Conservation (phyloP, 2,329 filamentous ascomycete species). For the Talaromyces sp. region DNA sequence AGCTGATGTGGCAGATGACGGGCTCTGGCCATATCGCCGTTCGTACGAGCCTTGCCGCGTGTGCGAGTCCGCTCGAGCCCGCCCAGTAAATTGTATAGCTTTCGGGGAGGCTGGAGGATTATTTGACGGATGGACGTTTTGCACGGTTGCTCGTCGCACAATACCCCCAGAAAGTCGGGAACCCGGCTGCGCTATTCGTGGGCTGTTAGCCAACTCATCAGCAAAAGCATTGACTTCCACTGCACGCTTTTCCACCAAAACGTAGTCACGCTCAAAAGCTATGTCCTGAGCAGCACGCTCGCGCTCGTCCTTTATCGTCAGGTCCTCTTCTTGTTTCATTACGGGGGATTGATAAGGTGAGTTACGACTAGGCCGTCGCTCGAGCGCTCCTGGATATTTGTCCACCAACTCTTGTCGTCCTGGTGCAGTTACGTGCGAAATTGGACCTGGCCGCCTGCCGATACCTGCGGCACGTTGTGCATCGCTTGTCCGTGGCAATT, state of each 20-base stretch:
- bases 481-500: constrained; percentile 25
- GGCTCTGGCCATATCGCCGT: constrained; percentile 67
- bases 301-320: constrained; percentile 39
- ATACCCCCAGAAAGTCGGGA: constrained; percentile 61
- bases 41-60: constrained; percentile 78
- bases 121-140: constrained; percentile 66
- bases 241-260: constrained; percentile 88
- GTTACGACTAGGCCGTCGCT: constrained; percentile 14
- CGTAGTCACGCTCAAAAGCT: constrained; percentile 88
- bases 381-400: constrained; percentile 23
- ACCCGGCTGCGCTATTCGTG: constrained; percentile 50
- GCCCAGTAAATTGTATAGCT: constrained; percentile 71
- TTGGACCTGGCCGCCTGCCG: constrained; percentile 31
- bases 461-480: constrained; percentile 25
- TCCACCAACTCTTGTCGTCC: constrained; percentile 38
- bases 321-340: constrained; percentile 34
- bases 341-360: constrained; percentile 37
- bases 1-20: constrained; percentile 79
- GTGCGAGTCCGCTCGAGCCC: constrained; percentile 60
- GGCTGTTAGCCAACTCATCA: constrained; percentile 86
- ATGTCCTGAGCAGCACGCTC: constrained; percentile 78
- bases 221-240: constrained; percentile 97
- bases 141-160: constrained; percentile 72
- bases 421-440: constrained; percentile 40
- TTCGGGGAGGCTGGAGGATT: constrained; percentile 61